Base-by-base conservation (phyloP, 2,329 filamentous ascomycete genomes). In the Penicillium sp. region DNA sequence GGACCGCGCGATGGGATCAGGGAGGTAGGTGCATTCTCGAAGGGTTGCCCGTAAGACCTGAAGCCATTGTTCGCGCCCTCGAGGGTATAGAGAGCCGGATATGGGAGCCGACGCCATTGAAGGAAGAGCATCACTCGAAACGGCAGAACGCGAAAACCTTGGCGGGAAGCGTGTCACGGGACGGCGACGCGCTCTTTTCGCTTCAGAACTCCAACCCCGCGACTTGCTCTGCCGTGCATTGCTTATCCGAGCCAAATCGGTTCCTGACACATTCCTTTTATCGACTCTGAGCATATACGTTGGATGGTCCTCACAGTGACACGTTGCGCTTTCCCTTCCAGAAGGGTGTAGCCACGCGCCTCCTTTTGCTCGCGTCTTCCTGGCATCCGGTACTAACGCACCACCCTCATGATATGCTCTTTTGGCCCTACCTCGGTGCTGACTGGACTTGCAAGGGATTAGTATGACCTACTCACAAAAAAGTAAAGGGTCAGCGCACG, bases 1-100 rank as follows among this genome's bases (percentile, higher is more conserved):
- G 29, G 59, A 49, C 57, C 79, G 76, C 36, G 82, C 80, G 52
- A 75, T 68, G 1, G 79, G 74, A 62, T 86, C 83, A 26, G 84
- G 83, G 36, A 86, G 78, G 61, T 86, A 86, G 50, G 79, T 77
- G 56, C 76, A 77, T 70, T 85, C 80, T 53, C 84, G 79, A 36
- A 86, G 76, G 9, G 84, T 74, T 23, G 78, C 74, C 45, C 84
- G 81, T 57, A 83, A 74, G 42, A 84, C 69, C 62, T 81, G 77
- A 28, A 62, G 65, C 72, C 72, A 75, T 64, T 64, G 55, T 13
- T 39, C 15, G 28, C 51, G 18, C 26, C 45, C 49, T 38, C 46
- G 49, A 12, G 51, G 45, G 16, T 52, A 47, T 7, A 47, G 9
- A 28, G 45, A 31, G 8, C 28, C 28, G 21, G 47, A 51, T 54